Evolutionary conservation across 345 rosid genomes (phyloP).

Genomic region (Murraya koenigii): DNA sequence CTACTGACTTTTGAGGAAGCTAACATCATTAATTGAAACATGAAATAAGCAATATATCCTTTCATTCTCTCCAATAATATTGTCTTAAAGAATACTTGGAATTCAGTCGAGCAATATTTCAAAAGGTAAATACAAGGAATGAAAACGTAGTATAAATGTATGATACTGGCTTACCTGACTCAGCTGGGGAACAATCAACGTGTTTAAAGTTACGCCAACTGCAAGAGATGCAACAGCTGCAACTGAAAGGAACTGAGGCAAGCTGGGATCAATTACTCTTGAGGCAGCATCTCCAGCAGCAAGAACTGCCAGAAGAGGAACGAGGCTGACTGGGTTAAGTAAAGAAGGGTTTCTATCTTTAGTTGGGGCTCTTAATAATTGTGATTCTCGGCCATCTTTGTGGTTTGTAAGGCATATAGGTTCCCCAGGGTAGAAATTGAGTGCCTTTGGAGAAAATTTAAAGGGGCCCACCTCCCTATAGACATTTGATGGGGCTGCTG

Average conservation of each 20-base stretch:
- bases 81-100: conserved; percentile 2
- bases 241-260: conserved; percentile 80
- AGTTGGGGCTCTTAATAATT: conserved; percentile 65
- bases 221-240: conserved; percentile 73
- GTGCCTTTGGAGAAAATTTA: conserved; percentile 72
- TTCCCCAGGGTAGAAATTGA: conserved; percentile 78
- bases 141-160: not conserved
- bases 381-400: conserved; percentile 63
- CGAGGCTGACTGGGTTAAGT: conserved; percentile 55
- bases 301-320: conserved; percentile 70
- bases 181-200: conserved; percentile 58
- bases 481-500: conserved; percentile 75
- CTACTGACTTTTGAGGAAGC: conserved; percentile 84
- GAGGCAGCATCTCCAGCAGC: conserved; percentile 95
- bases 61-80: not conserved
- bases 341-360: conserved; percentile 60
- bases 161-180: conserved; percentile 47
- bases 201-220: conserved; percentile 68
- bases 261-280: conserved; percentile 74
- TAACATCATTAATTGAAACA: conserved; percentile 33
- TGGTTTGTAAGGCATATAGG: conserved; percentile 92
- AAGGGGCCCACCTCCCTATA: conserved; percentile 83
- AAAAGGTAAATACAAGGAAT: not conserved
- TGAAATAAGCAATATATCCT: not conserved
- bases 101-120: conserved; percentile 2